phyloP scores from a whole-genome alignment of 352 stramenopile species.

The Pythium angustatum region DNA sequence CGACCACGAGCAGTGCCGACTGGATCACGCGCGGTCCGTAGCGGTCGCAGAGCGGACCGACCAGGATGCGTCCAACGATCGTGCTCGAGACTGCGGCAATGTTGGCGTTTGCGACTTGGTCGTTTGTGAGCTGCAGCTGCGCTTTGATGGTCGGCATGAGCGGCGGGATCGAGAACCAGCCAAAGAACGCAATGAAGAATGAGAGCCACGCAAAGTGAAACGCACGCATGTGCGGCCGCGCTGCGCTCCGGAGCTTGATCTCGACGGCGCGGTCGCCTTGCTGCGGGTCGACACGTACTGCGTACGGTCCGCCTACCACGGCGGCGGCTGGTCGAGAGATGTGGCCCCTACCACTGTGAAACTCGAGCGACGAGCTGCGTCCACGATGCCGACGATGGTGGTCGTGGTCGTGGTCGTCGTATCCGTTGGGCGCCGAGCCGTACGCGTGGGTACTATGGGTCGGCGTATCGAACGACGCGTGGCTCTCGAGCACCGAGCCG shows the following conservation, averaged over 20 bases:
- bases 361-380: not conserved
- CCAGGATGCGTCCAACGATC: constrained; percentile 88
- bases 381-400: not conserved
- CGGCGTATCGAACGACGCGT: constrained; percentile 17
- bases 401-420: too few relatives aligned
- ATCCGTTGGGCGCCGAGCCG: too few relatives aligned
- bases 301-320: not conserved
- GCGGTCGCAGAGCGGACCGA: constrained; percentile 91
- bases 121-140: constrained; percentile 76
- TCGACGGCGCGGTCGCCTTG: constrained; percentile 45
- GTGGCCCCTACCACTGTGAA: too few relatives aligned
- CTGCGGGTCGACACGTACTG: constrained; percentile 25
- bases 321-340: too few relatives aligned
- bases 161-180: constrained; percentile 94
- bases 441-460: not conserved
- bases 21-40: constrained; percentile 89
- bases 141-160: constrained; percentile 91
- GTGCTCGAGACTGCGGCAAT: constrained; percentile 89
- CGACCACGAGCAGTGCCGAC: constrained; percentile 66
- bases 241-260: constrained; percentile 67
- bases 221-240: constrained; percentile 91
- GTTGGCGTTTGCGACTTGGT: constrained; percentile 91
- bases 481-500: constrained; percentile 2
- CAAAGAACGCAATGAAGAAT: constrained; percentile 95
- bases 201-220: constrained; percentile 93